Conservation (phyloP, 345 rosid species). For the Gossypium stocksii region DNA sequence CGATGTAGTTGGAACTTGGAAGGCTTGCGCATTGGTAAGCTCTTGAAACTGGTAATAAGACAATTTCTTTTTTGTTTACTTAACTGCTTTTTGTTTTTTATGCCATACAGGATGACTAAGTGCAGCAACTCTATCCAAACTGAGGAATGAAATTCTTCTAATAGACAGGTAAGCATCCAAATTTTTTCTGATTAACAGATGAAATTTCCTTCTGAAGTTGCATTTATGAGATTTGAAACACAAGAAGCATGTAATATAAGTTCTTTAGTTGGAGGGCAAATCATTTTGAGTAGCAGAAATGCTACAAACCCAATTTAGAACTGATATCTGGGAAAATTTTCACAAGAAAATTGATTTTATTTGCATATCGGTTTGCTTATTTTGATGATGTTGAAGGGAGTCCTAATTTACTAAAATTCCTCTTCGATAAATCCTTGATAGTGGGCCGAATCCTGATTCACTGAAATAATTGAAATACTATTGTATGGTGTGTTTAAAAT, state of each 20-base stretch:
- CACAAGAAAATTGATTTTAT: background rate
- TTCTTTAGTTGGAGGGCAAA: background rate
- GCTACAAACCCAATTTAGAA: background rate
- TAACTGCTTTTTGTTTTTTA: background rate
- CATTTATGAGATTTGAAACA: background rate
- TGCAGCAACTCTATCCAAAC: conserved; percentile 60
- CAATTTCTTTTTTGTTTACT: background rate
- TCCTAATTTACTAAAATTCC: no score
- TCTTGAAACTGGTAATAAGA: conserved; percentile 1
- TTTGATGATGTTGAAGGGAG: background rate
- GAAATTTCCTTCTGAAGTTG: background rate
- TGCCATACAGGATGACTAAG: conserved; percentile 73
- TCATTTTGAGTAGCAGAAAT: conserved; percentile 1
- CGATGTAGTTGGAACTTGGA: background rate
- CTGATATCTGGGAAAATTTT: background rate
- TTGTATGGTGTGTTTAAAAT: background rate
- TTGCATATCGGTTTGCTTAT: background rate
- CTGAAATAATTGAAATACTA: background rate
- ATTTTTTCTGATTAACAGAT: background rate
- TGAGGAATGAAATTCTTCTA: conserved; percentile 72
- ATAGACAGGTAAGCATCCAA: conserved; percentile 65
- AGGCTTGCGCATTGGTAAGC: background rate
- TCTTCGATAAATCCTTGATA: background rate
- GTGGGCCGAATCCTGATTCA: background rate
- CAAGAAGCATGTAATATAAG: background rate